Evolutionary conservation across 495 filamentous ascomycete species (phyloP).

Genomic region (Trichodelitschia bisporula): DNA sequence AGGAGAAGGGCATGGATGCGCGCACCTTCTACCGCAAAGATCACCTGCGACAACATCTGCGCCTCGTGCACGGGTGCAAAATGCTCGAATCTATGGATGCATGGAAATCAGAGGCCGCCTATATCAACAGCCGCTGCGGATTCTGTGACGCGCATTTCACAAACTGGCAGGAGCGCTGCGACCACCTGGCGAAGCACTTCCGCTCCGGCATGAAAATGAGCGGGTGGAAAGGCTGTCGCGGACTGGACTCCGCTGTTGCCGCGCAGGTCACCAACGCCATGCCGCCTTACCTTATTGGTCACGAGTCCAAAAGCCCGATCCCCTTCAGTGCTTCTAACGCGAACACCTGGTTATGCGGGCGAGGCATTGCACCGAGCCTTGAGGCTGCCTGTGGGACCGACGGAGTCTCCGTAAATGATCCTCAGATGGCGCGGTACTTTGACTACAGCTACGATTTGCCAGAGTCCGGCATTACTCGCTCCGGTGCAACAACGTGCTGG

Average conservation of each 20-base stretch:
- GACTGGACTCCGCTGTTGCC: slow-evolving; percentile 14
- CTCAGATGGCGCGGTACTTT: neutral
- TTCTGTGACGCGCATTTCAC: slow-evolving; percentile 17
- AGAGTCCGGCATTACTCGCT: neutral
- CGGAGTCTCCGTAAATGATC: neutral
- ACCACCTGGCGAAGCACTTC: slow-evolving; percentile 19
- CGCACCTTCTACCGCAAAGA: slow-evolving; percentile 69
- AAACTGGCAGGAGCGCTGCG: slow-evolving; percentile 15
- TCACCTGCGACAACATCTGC: slow-evolving; percentile 58
- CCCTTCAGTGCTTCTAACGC: slow-evolving; percentile 17
- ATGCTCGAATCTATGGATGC: slow-evolving; percentile 36
- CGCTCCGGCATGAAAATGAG: slow-evolving; percentile 17
- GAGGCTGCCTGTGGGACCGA: neutral
- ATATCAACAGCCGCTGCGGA: slow-evolving; percentile 17
- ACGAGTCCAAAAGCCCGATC: slow-evolving; percentile 11
- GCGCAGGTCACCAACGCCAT: slow-evolving; percentile 17
- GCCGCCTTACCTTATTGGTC: slow-evolving; percentile 19
- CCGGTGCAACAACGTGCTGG: slow-evolving; percentile 14
- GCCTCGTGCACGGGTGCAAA: slow-evolving; percentile 48
- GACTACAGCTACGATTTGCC: neutral
- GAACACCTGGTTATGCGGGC: neutral
- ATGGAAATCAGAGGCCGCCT: slow-evolving; percentile 27
- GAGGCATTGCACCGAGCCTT: neutral
- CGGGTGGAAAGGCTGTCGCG: slow-evolving; percentile 19
- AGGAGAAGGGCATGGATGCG: slow-evolving; percentile 33